These are phyloP conservation scores for Pholiota adiposa DNA, from an alignment of 1,284 basidiomycete genomes.

Conservation along the genomic window DNA sequence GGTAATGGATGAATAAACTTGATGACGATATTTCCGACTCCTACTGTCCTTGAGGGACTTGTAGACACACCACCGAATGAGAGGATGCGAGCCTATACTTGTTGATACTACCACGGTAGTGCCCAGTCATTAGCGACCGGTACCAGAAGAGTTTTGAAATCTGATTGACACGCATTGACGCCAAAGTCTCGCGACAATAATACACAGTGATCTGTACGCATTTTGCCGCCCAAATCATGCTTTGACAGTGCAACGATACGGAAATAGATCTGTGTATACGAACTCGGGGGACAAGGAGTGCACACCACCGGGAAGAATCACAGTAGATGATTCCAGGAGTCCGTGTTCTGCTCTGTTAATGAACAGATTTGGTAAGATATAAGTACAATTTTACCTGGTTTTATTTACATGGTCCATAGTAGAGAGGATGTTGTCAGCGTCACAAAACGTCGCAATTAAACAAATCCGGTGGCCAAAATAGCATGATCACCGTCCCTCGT, in stretches of 20 bases:
- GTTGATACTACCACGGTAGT: too few species aligned
- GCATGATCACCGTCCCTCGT: neutral
- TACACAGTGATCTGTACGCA: neutral
- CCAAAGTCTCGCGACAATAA: neutral
- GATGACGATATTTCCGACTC: too few species aligned
- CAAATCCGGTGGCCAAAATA: neutral
- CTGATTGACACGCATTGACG: too few species aligned
- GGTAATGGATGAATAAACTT: too few species aligned
- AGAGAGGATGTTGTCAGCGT: too few species aligned
- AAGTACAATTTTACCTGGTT: too few species aligned
- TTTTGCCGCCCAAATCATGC: neutral
- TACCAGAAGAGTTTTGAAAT: neutral
- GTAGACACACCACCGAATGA: neutral
- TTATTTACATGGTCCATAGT: neutral
- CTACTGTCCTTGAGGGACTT: neutral
- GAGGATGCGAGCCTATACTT: neutral
- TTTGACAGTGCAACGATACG: neutral
- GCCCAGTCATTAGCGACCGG: too few species aligned
- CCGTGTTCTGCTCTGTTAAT: neutral
- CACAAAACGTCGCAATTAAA: too few species aligned
- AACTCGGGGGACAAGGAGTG: neutral
- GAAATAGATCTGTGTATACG: neutral
- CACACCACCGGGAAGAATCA: neutral
- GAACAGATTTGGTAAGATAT: too few species aligned
- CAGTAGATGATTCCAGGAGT: neutral